Conservation (phyloP, 208 protist genomes). For the Ichthyophonus hoferi region DNA sequence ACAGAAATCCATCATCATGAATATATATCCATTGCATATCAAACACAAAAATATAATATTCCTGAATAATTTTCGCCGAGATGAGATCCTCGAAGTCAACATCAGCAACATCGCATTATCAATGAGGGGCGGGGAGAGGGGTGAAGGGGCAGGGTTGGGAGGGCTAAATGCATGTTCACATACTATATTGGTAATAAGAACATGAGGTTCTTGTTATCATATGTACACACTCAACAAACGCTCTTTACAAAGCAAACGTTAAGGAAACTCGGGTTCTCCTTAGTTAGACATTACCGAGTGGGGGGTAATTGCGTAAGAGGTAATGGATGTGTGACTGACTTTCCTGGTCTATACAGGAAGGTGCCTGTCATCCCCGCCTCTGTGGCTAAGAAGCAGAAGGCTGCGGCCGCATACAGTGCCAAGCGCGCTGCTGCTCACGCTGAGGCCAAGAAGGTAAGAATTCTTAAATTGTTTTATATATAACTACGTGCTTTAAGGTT, state of each 20-base stretch:
- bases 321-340: background rate
- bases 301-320: background rate
- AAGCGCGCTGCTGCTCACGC: background rate
- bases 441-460: conserved; percentile 23
- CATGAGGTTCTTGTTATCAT: background rate
- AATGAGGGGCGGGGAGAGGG: too few relatives aligned
- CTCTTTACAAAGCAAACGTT: background rate
- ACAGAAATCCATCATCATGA: too few relatives aligned
- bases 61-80: too few relatives aligned
- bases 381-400: conserved; percentile 41
- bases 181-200: background rate
- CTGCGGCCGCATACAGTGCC: background rate
- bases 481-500: too few relatives aligned
- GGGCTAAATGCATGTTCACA: too few relatives aligned
- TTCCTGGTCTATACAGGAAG: background rate
- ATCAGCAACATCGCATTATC: too few relatives aligned
- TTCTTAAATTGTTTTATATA: too few relatives aligned
- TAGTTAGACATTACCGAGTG: background rate
- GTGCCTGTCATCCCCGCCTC: conserved; percentile 10
- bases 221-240: background rate
- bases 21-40: too few relatives aligned
- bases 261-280: background rate
- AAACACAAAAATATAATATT: too few relatives aligned
- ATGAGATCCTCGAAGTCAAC: too few relatives aligned
- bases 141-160: too few relatives aligned